phyloP scores from a whole-genome alignment of 192 early-diverging fungal species.

The Gigaspora rosea region DNA sequence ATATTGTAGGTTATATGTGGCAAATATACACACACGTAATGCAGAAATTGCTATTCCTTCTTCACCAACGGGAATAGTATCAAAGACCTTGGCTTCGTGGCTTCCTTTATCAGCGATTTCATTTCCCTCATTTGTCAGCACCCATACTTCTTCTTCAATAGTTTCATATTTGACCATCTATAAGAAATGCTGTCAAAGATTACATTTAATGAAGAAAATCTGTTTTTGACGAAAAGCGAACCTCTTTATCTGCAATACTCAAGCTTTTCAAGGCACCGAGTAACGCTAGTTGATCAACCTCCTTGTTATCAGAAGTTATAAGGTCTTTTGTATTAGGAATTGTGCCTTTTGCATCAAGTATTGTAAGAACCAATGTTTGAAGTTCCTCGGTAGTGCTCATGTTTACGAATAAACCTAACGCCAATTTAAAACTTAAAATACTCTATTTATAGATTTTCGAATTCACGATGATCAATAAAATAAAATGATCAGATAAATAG shows the following conservation, averaged over 20 bases:
- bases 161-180: constrained; percentile 83
- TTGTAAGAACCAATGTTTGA: constrained; percentile 59
- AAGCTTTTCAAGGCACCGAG: constrained; percentile 86
- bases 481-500: too few species aligned
- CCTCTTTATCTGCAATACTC: constrained; percentile 69
- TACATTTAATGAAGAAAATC: not conserved
- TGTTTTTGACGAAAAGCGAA: constrained; percentile 42
- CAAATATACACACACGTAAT: constrained; percentile 38
- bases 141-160: constrained; percentile 79
- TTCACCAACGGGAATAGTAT: constrained; percentile 76
- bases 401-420: too few species aligned
- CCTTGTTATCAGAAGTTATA: constrained; percentile 51
- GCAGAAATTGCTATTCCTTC: constrained; percentile 87
- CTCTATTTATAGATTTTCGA: too few species aligned
- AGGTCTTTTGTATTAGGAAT: constrained; percentile 75
- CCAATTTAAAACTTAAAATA: too few species aligned
- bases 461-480: too few species aligned
- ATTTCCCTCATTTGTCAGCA: constrained; percentile 85
- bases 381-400: constrained; percentile 42
- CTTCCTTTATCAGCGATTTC: constrained; percentile 85
- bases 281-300: constrained; percentile 67
- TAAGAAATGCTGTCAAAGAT: not conserved
- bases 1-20: not conserved
- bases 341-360: constrained; percentile 66
- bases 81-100: constrained; percentile 92